Percentiles rank a stretch among this genome's conserved stretches.
Conservation (phyloP, 139 green algal species). For the Spirogloea muscicola region DNA sequence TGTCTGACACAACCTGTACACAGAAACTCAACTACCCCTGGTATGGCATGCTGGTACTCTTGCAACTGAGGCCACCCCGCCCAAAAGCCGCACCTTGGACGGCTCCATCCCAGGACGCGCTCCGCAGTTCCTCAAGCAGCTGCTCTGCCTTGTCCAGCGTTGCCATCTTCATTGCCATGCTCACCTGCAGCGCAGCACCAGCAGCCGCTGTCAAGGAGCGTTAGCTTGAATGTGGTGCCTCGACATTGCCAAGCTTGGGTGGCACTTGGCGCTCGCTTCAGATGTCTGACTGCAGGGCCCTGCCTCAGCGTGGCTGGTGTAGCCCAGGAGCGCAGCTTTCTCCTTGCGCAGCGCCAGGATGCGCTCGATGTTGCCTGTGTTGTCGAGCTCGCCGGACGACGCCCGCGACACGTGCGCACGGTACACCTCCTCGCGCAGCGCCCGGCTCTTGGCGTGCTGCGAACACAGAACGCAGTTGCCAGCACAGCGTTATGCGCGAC, state of each 20-base stretch:
- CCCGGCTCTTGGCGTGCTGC: conserved; percentile 76
- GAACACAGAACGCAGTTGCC: not conserved
- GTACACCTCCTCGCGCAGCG: conserved; percentile 92
- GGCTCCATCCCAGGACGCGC: conserved; percentile 57
- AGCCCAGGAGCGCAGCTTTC: conserved; percentile 89
- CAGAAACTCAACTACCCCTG: no score
- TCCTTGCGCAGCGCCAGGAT: conserved; percentile 76
- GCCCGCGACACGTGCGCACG: conserved; percentile 79
- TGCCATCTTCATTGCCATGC: conserved; percentile 52
- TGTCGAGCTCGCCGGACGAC: conserved; percentile 70
- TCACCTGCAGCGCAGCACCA: conserved; percentile 11
- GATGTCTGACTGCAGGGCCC: not conserved
- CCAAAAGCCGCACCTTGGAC: conserved; percentile 34
- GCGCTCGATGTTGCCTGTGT: conserved; percentile 81
- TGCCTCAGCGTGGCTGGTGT: conserved; percentile 74
- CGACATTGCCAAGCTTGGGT: not conserved
- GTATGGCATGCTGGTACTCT: no score
- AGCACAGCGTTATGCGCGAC: not conserved
- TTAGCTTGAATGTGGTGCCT: not conserved
- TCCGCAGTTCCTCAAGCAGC: conserved; percentile 88
- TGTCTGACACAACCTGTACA: no score
- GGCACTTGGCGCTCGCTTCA: not conserved
- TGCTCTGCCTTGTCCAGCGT: conserved; percentile 62
- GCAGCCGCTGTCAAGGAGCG: not conserved
- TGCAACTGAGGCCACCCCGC: no score